A percentile compares a stretch with the other conserved stretches of the same genome.
Evolutionary conservation across 2,329 filamentous ascomycete genomes (phyloP).

Genomic region (Beauveria bassiana): DNA sequence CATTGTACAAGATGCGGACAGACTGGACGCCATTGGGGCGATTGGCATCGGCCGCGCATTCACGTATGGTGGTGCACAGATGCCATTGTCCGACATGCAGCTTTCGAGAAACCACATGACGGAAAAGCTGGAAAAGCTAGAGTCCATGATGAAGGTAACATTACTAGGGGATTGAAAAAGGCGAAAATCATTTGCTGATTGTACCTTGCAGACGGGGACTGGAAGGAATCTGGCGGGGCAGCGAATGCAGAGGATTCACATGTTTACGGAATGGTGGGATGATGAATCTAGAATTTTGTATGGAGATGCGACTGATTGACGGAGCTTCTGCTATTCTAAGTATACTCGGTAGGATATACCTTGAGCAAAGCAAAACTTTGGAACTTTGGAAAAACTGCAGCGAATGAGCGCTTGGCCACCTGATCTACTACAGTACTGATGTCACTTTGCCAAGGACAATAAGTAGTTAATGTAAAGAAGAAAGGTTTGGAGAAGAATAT

Average conservation of each 20-base stretch:
- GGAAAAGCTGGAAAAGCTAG: conserved; percentile 63
- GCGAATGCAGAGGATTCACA: conserved; percentile 43
- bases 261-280: conserved; percentile 51
- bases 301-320: not conserved
- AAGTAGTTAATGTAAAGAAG: no score
- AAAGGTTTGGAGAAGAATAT: no score
- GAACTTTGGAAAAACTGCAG: no score
- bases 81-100: conserved; percentile 51
- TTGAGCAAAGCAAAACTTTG: no score
- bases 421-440: no score
- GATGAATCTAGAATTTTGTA: conserved; percentile 34
- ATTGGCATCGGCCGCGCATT: conserved; percentile 68
- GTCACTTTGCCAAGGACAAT: no score
- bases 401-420: no score
- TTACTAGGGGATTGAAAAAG: not conserved
- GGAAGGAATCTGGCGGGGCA: conserved; percentile 45
- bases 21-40: conserved; percentile 81
- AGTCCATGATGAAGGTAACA: conserved; percentile 49
- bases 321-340: no score
- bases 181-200: not conserved
- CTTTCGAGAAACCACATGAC: conserved; percentile 60
- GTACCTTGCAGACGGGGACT: conserved; percentile 33
- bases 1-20: conserved; percentile 86
- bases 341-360: no score
- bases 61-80: conserved; percentile 59